A percentile compares a stretch with the other conserved stretches of the same genome.
phyloP scores from a whole-genome alignment of 2,329 filamentous ascomycete genomes.

The Akanthomyces muscarius region DNA sequence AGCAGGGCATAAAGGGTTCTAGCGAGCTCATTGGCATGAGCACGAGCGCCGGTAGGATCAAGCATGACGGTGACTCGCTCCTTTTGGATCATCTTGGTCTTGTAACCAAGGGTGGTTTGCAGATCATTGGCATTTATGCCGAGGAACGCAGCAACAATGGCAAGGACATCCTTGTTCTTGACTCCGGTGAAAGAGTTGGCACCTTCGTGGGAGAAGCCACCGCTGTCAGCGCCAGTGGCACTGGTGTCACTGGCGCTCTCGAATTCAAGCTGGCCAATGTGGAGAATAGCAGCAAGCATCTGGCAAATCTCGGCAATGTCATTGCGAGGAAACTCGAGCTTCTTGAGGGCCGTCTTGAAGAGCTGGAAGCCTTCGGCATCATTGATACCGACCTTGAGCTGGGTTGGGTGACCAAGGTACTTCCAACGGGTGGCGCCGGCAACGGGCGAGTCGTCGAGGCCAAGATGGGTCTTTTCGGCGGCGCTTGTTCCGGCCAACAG shows the following conservation, averaged over 20 bases:
- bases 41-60: slow-evolving; percentile 82
- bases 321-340: slow-evolving; percentile 86
- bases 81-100: slow-evolving; percentile 92
- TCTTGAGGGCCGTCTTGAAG: slow-evolving; percentile 92
- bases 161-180: slow-evolving; percentile 87
- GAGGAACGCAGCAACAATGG: slow-evolving; percentile 87
- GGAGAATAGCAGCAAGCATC: slow-evolving; percentile 87
- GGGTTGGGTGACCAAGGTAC: slow-evolving; percentile 92
- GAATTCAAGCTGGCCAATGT: slow-evolving; percentile 96
- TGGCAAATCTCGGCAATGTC: slow-evolving; percentile 98
- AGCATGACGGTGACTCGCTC: slow-evolving; percentile 99
- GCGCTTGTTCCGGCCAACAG: slow-evolving; percentile 85
- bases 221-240: slow-evolving; percentile 81
- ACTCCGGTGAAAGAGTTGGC: slow-evolving; percentile 80
- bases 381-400: slow-evolving; percentile 95
- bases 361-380: slow-evolving; percentile 93
- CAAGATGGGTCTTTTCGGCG: slow-evolving; percentile 83
- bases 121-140: slow-evolving; percentile 78
- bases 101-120: slow-evolving; percentile 86
- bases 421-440: slow-evolving; percentile 77
- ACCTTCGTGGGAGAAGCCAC: slow-evolving; percentile 93
- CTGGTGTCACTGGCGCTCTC: slow-evolving; percentile 76
- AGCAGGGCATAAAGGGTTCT: slow-evolving; percentile 90
- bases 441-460: slow-evolving; percentile 52
- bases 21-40: slow-evolving; percentile 90